Evolutionary conservation across 257 asterid genomes (phyloP), one percentile per base, ranked within the genome.

Genomic region (Coffea canephora): DNA sequence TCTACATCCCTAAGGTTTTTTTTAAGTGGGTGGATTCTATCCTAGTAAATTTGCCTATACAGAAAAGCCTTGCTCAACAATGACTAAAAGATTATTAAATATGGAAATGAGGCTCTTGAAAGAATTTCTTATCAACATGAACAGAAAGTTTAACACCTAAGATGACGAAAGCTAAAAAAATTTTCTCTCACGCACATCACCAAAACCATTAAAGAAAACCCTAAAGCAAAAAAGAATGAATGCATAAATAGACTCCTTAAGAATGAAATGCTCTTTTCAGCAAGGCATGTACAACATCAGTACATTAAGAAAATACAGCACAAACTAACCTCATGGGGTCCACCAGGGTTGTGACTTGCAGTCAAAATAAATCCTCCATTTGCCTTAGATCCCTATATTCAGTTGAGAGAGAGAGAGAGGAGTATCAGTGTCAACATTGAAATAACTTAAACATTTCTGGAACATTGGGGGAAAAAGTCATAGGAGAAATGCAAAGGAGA

Each of bases 281-380:
- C 46, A 74, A 84, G 59, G 62, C 78, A 50, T 64, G 69, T 69
- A 76, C 48, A 36, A 65, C 78, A 77, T 11, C 18, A 50, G 73
- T 23, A 21, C 50, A 77, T 50, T 48, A 46, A 81, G 71, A 68
- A 79, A 81, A 73, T 11, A 71, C 61, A 75, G 86, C 67, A 36
- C 70, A 43, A 31, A 75, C 75, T 81, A 68, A 95, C 99, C 99
- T 95, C 97, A 88, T 86, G 36, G 7, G 99, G 99, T 8, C 99
- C 99, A 64, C 98, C 99, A 71, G 99, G 99, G 86, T 95, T 95
- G 91, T 95, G 99, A 87, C 98, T 95, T 79, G 99, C 99, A 73
- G 98, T 95, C 84, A 95, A 93, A 69, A 95, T 95, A 87, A 93
- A 93, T 86, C 94, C 95, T 67, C 98, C 99, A 78, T 81, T 93